Percentiles rank a stretch among this genome's conserved stretches.
phyloP scores from a whole-genome alignment of 2,329 filamentous ascomycete species.

The Parafenestella ontariensis region DNA sequence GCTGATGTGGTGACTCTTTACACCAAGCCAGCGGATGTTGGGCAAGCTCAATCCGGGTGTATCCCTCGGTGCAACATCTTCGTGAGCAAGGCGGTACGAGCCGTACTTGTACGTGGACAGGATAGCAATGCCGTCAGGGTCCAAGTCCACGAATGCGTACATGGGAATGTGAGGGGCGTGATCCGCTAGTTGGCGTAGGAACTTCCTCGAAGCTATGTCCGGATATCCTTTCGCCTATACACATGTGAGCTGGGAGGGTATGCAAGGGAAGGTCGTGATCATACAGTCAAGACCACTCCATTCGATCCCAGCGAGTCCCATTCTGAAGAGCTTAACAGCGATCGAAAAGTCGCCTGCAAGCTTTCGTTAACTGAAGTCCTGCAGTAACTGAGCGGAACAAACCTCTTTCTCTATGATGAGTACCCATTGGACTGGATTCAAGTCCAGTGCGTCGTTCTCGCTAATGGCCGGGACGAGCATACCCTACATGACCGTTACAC shows the following conservation, averaged over 20 bases:
- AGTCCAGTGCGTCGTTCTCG: slow-evolving; percentile 59
- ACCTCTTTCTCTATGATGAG: slow-evolving; percentile 83
- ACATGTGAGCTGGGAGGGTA: slow-evolving; percentile 14
- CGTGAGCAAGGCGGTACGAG: slow-evolving; percentile 68
- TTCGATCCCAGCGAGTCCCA: slow-evolving; percentile 59
- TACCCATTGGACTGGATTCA: slow-evolving; percentile 66
- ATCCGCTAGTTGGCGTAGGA: slow-evolving; percentile 60
- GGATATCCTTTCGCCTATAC: slow-evolving; percentile 80
- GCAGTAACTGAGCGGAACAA: slow-evolving; percentile 8
- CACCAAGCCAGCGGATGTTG: slow-evolving; percentile 69
- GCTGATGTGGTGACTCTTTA: slow-evolving; percentile 50
- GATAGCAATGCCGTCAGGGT: slow-evolving; percentile 78
- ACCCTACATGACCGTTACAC: slow-evolving; percentile 55
- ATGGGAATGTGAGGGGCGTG: slow-evolving; percentile 56
- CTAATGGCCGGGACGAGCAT: slow-evolving; percentile 64
- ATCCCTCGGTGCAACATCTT: slow-evolving; percentile 55
- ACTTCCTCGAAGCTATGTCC: slow-evolving; percentile 72
- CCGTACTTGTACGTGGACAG: slow-evolving; percentile 76
- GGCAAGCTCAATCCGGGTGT: slow-evolving; percentile 50
- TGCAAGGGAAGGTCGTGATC: slow-evolving; percentile 10
- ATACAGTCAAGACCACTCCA: slow-evolving; percentile 74
- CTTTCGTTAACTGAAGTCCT: slow-evolving; percentile 19
- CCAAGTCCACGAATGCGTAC: slow-evolving; percentile 73
- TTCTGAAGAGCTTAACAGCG: slow-evolving; percentile 65
- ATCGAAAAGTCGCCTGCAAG: slow-evolving; percentile 74